Evolutionary conservation across 805 yeast genomes (phyloP).

Genomic region (Saccharomycopsis fermentans): DNA sequence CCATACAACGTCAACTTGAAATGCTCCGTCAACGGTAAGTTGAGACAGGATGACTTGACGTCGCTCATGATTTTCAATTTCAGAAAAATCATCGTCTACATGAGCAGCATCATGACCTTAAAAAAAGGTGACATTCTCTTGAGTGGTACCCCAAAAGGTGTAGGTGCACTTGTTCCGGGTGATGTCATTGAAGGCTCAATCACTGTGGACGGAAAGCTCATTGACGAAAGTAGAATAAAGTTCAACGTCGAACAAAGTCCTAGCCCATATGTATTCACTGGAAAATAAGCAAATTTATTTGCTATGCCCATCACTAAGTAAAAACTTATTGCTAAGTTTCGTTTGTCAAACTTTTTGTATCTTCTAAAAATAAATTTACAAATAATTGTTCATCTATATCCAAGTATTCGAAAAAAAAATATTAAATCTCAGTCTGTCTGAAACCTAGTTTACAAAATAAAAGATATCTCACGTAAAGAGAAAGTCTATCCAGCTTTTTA

Average conservation of each 20-base stretch:
- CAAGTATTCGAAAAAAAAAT: too few species aligned
- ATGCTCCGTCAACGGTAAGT: slow-evolving; percentile 51
- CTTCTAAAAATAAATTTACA: neutral
- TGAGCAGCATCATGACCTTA: slow-evolving; percentile 85
- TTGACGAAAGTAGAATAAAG: slow-evolving; percentile 41
- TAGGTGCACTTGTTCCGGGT: slow-evolving; percentile 75
- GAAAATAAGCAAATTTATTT: too few species aligned
- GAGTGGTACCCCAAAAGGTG: slow-evolving; percentile 98
- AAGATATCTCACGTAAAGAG: neutral
- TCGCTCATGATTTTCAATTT: slow-evolving; percentile 81
- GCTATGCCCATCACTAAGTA: too few species aligned
- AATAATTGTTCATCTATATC: too few species aligned
- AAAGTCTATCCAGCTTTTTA: too few species aligned
- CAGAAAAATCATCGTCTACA: slow-evolving; percentile 65
- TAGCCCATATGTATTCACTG: slow-evolving; percentile 10
- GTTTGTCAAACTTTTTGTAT: too few species aligned
- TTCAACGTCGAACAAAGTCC: slow-evolving; percentile 45
- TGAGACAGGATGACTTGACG: slow-evolving; percentile 66
- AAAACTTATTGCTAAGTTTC: too few species aligned
- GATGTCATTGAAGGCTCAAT: slow-evolving; percentile 63
- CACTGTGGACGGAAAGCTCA: slow-evolving; percentile 40
- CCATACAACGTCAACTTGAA: slow-evolving; percentile 61
- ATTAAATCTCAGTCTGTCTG: too few species aligned
- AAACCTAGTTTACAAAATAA: too few species aligned
- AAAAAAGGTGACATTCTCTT: slow-evolving; percentile 84